Percentiles rank a stretch among this genome's conserved stretches.
Evolutionary conservation across 345 rosid species (phyloP).

Genomic region (Raphanus sativus): DNA sequence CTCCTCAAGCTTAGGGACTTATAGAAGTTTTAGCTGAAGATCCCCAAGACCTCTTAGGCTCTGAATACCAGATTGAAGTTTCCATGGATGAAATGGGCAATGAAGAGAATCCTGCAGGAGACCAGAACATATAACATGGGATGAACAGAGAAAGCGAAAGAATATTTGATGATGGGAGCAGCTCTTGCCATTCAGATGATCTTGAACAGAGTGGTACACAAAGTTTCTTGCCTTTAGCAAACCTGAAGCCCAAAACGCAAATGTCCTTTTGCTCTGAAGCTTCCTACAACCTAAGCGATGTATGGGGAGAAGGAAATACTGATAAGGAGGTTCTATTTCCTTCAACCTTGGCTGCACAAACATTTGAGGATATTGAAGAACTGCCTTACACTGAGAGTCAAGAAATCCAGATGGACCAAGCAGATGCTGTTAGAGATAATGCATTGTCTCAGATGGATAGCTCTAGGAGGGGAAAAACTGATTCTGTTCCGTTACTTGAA

Average conservation of each 20-base stretch:
- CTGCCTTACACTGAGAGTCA: slow-evolving; percentile 28
- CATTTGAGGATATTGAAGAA: slow-evolving; percentile 40
- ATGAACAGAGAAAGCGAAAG: slow-evolving; percentile 5
- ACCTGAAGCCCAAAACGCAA: not conserved
- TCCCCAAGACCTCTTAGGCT: not conserved
- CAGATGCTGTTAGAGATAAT: slow-evolving; percentile 26
- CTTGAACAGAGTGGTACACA: slow-evolving; percentile 18
- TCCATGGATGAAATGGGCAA: slow-evolving; percentile 8
- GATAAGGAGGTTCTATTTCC: slow-evolving; percentile 23
- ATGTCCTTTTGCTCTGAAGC: slow-evolving; percentile 8
- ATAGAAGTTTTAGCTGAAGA: slow-evolving; percentile 11
- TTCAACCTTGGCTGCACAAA: slow-evolving; percentile 37
- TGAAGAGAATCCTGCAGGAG: slow-evolving; percentile 8
- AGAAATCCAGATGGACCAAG: slow-evolving; percentile 45
- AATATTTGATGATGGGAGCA: slow-evolving; percentile 5
- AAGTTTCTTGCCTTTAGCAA: slow-evolving; percentile 14
- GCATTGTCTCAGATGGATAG: slow-evolving; percentile 41
- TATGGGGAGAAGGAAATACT: slow-evolving; percentile 20
- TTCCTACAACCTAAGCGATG: slow-evolving; percentile 15
- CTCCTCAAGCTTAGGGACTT: slow-evolving; percentile 9
- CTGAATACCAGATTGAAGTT: slow-evolving; percentile 15
- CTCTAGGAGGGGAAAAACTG: slow-evolving; percentile 70
- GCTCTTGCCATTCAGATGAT: slow-evolving; percentile 22
- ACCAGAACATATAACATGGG: slow-evolving; percentile 13
- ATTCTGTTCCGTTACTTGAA: slow-evolving; percentile 33